phyloP scores from a whole-genome alignment of 1,139 yeast genomes.

The Candida labiduridarum region DNA sequence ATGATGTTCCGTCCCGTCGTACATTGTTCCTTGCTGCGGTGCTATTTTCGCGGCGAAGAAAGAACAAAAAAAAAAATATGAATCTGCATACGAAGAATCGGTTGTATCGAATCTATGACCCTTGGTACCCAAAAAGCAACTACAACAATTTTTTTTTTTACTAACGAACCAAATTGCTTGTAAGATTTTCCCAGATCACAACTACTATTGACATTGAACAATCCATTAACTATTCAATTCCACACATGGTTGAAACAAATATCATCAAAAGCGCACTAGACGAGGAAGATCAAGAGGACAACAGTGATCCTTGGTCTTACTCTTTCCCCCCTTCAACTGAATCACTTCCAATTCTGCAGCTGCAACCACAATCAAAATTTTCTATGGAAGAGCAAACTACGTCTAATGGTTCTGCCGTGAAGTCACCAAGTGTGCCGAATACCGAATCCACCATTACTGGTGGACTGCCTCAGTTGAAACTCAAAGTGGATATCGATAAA shows the following conservation, averaged over 20 bases:
- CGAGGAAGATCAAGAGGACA: slow-evolving; percentile 33
- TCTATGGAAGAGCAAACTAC: background rate
- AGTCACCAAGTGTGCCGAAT: background rate
- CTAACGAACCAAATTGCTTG: too few species aligned
- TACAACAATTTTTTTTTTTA: background rate
- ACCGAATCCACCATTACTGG: slow-evolving; percentile 1
- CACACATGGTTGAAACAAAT: background rate
- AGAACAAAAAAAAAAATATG: too few species aligned
- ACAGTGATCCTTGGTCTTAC: slow-evolving; percentile 44
- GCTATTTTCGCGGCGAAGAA: too few species aligned
- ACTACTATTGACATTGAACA: background rate
- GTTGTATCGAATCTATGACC: too few species aligned
- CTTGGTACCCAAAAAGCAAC: slow-evolving; percentile 1
- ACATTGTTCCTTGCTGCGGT: slow-evolving; percentile 12
- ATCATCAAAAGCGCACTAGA: background rate
- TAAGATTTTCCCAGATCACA: too few species aligned
- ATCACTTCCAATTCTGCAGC: slow-evolving; percentile 18
- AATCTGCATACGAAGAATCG: too few species aligned
- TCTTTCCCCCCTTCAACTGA: slow-evolving; percentile 48
- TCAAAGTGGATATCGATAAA: slow-evolving; percentile 7
- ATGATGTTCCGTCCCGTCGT: slow-evolving; percentile 11
- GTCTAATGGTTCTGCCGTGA: background rate
- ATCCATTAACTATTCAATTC: background rate
- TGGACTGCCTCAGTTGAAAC: slow-evolving; percentile 2
- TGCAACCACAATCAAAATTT: slow-evolving; percentile 1